Evolutionary conservation across 2,329 filamentous ascomycete species (phyloP), one percentile per base, ranked within the genome.

Genomic region (Ilyonectria destructans): DNA sequence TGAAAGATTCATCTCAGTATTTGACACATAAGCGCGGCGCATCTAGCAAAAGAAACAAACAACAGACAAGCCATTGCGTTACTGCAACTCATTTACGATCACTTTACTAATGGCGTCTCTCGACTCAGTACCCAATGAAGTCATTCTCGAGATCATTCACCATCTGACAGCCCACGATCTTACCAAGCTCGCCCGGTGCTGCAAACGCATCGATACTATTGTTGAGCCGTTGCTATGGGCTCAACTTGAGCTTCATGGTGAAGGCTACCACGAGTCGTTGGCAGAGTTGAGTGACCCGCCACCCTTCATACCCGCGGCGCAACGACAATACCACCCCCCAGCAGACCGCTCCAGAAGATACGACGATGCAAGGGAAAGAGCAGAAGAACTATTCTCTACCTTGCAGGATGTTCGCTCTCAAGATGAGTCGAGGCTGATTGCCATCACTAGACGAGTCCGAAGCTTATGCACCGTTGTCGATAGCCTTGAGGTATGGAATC

Each of bases 191-290:
- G 2, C 15, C 9, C 15, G 15, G 13, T n/a, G 4, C 1, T 72
- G 64, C n/a, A 70, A 35, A 15, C 40, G 52, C 3, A 17, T 71
- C 3, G 60, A 35, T 6, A 8, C n/a, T 2, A 4, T 72, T 2
- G 55, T 59, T 0, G 23, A 48, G 6, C n/a, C 45, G 1, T 35
- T 35, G 1, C 3, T 74, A 7, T 72, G 71, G 71, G 19, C 10
- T 3, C 55, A 65, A 2, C 69, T 74, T 7, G 70, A 74, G 12
- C 43, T 74, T 7, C 72, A 74, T 15, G 46, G 54, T 6, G 26
- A 12, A 1, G 63, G 65, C 2, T 71, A 73, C 17, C 70, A 74
- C 5, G 62, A 68, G 12, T 72, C 69, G 1, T 56, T 60, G 2
- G 56, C 29, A 1, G 71, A 72, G 21, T 33, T 71, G 2, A 60